phyloP scores from a whole-genome alignment of 192 early-diverging fungal species.

The Funneliformis mosseae region DNA sequence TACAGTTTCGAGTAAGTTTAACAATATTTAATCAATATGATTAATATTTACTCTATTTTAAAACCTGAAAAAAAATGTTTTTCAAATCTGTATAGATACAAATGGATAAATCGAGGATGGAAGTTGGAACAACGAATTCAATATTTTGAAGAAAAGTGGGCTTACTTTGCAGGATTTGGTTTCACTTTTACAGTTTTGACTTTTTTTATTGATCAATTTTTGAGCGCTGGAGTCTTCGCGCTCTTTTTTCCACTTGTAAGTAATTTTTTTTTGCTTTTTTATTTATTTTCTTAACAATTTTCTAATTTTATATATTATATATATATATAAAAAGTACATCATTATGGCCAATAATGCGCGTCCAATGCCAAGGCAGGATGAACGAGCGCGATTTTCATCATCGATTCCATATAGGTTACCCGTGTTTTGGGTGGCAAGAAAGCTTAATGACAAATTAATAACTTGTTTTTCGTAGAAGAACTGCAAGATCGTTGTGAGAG shows the following conservation, averaged over 20 bases:
- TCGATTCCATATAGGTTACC: slow-evolving; percentile 42
- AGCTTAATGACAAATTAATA: slow-evolving; percentile 35
- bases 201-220: slow-evolving; percentile 52
- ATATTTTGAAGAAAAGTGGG: slow-evolving; percentile 60
- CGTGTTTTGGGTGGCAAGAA: slow-evolving; percentile 43
- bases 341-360: slow-evolving; percentile 56
- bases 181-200: slow-evolving; percentile 47
- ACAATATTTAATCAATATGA: not conserved
- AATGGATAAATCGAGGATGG: slow-evolving; percentile 57
- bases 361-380: slow-evolving; percentile 41
- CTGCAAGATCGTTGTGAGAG: not conserved
- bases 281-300: not conserved
- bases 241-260: slow-evolving; percentile 54
- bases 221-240: slow-evolving; percentile 52
- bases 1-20: slow-evolving; percentile 55
- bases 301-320: not conserved
- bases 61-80: slow-evolving; percentile 31
- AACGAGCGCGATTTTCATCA: slow-evolving; percentile 1
- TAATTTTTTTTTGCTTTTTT: slow-evolving; percentile 4
- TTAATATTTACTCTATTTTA: slow-evolving; percentile 40
- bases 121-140: slow-evolving; percentile 51
- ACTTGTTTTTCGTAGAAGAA: not conserved
- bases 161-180: slow-evolving; percentile 66
- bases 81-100: slow-evolving; percentile 52
- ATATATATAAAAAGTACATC: slow-evolving; percentile 43